Conservation (phyloP, 495 filamentous ascomycete species). For the Penicillium canariense region DNA sequence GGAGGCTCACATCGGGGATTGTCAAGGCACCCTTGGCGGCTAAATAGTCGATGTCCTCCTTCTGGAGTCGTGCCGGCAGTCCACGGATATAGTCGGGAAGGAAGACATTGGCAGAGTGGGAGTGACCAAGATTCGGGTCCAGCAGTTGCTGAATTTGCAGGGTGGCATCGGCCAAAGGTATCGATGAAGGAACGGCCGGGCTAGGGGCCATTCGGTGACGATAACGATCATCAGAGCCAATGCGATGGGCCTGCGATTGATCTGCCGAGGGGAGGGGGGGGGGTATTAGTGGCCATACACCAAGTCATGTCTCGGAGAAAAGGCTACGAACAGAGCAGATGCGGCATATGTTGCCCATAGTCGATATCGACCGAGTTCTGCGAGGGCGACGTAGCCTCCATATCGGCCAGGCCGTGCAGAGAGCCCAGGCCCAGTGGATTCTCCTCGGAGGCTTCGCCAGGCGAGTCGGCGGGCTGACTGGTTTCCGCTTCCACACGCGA, state of each 20-base stretch:
- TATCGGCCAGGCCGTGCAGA: constrained; percentile 30
- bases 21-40: constrained; percentile 71
- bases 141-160: constrained; percentile 43
- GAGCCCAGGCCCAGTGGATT: constrained; percentile 32
- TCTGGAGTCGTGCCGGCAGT: constrained; percentile 62
- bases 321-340: constrained; percentile 42
- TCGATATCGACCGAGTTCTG: constrained; percentile 42
- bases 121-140: constrained; percentile 35
- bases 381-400: constrained; percentile 40
- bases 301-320: no score
- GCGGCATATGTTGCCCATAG: constrained; percentile 50
- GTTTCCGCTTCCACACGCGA: constrained; percentile 42
- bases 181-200: constrained; percentile 37
- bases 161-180: constrained; percentile 37
- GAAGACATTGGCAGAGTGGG: constrained; percentile 28
- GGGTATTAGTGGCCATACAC: neutral
- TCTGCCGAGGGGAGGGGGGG: constrained; percentile 22
- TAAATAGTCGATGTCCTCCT: constrained; percentile 74
- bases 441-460: constrained; percentile 39
- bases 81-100: constrained; percentile 73
- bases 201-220: constrained; percentile 38
- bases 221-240: constrained; percentile 33
- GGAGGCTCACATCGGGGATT: constrained; percentile 61
- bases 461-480: constrained; percentile 34
- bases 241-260: constrained; percentile 38